phyloP scores from a whole-genome alignment of 768 basidiomycete genomes.

The Xerocomus brunneocitrinus region DNA sequence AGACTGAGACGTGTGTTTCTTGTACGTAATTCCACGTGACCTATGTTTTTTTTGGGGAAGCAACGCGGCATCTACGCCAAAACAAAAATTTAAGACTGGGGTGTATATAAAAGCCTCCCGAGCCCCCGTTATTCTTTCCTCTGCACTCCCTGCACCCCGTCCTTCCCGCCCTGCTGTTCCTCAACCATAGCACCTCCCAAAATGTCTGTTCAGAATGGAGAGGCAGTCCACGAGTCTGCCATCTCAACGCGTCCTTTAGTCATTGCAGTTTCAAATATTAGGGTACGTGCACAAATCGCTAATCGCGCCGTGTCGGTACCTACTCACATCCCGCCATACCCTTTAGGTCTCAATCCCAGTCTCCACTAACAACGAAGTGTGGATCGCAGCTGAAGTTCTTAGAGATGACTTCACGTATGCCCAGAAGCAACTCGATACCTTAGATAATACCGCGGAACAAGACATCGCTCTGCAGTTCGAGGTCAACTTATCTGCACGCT shows the following conservation, averaged over 20 bases:
- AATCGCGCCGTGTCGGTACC: conserved; percentile 1
- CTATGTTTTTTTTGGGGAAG: conserved; percentile 26
- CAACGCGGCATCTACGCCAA: conserved; percentile 18
- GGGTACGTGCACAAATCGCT: conserved; percentile 28
- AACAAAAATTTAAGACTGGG: conserved; percentile 32
- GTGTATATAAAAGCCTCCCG: conserved; percentile 19
- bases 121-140: conserved; percentile 4
- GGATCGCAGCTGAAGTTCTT: conserved; percentile 90
- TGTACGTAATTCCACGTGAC: conserved; percentile 30
- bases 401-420: conserved; percentile 81
- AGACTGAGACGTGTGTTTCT: not conserved
- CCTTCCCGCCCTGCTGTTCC: not conserved
- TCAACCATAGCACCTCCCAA: conserved; percentile 12
- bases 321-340: conserved; percentile 2
- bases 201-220: conserved; percentile 33
- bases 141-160: conserved; percentile 4
- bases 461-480: conserved; percentile 60
- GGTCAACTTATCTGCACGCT: conserved; percentile 76
- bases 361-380: conserved; percentile 73
- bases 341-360: conserved; percentile 81
- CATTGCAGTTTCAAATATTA: conserved; percentile 30
- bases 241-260: conserved; percentile 35
- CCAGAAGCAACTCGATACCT: conserved; percentile 52
- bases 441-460: conserved; percentile 48
- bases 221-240: conserved; percentile 27